These are phyloP conservation scores for Middelhovenomyces tepae DNA, from an alignment of 805 yeast species.

Conservation along the genomic window DNA sequence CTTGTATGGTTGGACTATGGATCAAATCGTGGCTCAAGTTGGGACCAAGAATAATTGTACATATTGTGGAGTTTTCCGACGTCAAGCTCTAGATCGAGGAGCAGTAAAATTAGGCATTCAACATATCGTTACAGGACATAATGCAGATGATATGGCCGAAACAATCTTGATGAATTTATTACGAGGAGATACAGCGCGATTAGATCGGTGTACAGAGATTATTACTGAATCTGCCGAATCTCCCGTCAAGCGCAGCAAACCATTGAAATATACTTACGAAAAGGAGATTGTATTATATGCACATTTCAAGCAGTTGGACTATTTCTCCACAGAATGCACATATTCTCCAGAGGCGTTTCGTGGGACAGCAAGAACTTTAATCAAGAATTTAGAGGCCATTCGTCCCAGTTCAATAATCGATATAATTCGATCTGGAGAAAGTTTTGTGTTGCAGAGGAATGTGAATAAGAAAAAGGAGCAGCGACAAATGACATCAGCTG, in stretches of 20 bases:
- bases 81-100: constrained; percentile 96
- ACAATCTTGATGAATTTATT: constrained; percentile 90
- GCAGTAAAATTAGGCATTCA: constrained; percentile 75
- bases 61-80: constrained; percentile 92
- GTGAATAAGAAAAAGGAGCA: constrained; percentile 12
- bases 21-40: constrained; percentile 88
- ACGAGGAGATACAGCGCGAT: constrained; percentile 91
- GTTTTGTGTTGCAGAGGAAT: constrained; percentile 42
- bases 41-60: constrained; percentile 94
- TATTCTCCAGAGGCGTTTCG: constrained; percentile 98
- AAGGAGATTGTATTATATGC: constrained; percentile 97
- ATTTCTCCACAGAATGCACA: constrained; percentile 94
- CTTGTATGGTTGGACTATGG: constrained; percentile 97
- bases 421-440: constrained; percentile 90
- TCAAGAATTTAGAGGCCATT: constrained; percentile 82
- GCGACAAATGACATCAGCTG: constrained; percentile 5
- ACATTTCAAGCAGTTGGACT: constrained; percentile 89
- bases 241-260: constrained; percentile 89
- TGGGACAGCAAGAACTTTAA: constrained; percentile 89
- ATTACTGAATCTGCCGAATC: constrained; percentile 74
- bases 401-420: constrained; percentile 92
- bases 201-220: constrained; percentile 80
- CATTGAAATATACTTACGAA: constrained; percentile 91
- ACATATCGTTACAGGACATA: constrained; percentile 97
- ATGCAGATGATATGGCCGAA: constrained; percentile 99